Evolutionary conservation across 2,329 filamentous ascomycete species (phyloP).

Genomic region (Epichloe uncinata): DNA sequence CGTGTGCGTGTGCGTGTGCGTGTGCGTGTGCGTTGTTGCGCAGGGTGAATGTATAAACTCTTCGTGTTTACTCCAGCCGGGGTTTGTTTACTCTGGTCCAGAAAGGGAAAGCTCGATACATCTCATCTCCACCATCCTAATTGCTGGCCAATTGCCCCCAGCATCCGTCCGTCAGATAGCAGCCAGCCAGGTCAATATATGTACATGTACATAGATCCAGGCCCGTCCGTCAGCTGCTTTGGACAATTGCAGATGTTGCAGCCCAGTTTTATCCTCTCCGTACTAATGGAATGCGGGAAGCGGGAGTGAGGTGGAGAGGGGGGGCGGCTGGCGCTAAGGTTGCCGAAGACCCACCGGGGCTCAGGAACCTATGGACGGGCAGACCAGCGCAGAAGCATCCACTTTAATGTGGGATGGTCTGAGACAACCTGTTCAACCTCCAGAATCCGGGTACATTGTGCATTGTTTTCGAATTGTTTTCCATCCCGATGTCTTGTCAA

Average conservation of each 20-base stretch:
- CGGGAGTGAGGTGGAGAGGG: neutral
- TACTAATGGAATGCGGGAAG: conserved; percentile 6
- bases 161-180: neutral
- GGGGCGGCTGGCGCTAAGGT: neutral
- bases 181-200: too few relatives aligned
- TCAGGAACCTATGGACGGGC: too few relatives aligned
- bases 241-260: neutral
- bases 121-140: conserved; percentile 8
- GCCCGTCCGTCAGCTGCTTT: neutral
- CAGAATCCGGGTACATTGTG: too few relatives aligned
- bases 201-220: neutral
- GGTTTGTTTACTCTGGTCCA: conserved; percentile 15
- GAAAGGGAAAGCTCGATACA: conserved; percentile 12
- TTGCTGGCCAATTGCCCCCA: neutral
- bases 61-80: conserved; percentile 10
- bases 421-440: too few relatives aligned
- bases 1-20: too few relatives aligned
- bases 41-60: conserved; percentile 14
- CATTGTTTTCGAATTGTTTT: too few relatives aligned
- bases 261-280: neutral
- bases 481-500: too few relatives aligned
- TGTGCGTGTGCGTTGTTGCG: conserved; percentile 6
- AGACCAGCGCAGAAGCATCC: neutral
- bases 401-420: neutral
- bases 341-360: too few relatives aligned